These are phyloP conservation scores for Haplosporangium gracile DNA, from an alignment of 192 early-diverging fungal species.

Conservation along the genomic window DNA sequence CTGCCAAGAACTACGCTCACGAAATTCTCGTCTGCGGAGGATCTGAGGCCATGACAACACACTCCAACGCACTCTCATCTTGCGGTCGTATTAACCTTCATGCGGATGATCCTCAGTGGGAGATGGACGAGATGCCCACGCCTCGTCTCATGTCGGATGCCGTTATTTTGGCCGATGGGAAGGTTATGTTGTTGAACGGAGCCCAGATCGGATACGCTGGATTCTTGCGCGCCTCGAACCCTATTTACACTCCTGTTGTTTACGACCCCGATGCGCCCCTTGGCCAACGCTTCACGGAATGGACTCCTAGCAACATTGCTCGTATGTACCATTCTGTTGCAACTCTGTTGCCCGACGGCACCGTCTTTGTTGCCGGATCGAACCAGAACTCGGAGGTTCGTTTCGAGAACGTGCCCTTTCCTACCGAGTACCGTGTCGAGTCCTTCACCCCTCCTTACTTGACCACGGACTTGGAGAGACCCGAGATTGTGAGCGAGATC, in stretches of 20 bases:
- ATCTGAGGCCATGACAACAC: slow-evolving; percentile 43
- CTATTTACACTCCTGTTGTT: slow-evolving; percentile 63
- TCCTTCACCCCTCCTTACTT: slow-evolving; percentile 66
- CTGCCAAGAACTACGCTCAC: slow-evolving; percentile 67
- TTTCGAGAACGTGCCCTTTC: slow-evolving; percentile 45
- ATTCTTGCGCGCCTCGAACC: slow-evolving; percentile 59
- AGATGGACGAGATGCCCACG: slow-evolving; percentile 63
- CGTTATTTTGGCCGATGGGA: slow-evolving; percentile 65
- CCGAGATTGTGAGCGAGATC: slow-evolving; percentile 41
- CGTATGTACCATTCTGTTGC: slow-evolving; percentile 76
- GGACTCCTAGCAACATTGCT: slow-evolving; percentile 66
- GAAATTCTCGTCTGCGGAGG: slow-evolving; percentile 75
- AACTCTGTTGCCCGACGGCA: slow-evolving; percentile 64
- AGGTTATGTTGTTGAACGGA: slow-evolving; percentile 68
- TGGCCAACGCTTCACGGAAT: slow-evolving; percentile 56
- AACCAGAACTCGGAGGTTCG: slow-evolving; percentile 63
- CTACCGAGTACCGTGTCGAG: slow-evolving; percentile 69
- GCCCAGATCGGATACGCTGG: slow-evolving; percentile 66
- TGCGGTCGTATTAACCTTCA: slow-evolving; percentile 63
- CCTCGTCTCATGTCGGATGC: slow-evolving; percentile 64
- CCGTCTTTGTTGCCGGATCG: slow-evolving; percentile 71
- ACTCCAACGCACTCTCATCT: slow-evolving; percentile 46
- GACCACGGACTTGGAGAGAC: slow-evolving; percentile 53
- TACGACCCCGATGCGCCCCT: slow-evolving; percentile 63
- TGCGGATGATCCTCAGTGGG: slow-evolving; percentile 58